A percentile compares a stretch with the other conserved stretches of the same genome.
phyloP scores from a whole-genome alignment of 2,329 filamentous ascomycete species.

The Acephala macrosclerotiorum region DNA sequence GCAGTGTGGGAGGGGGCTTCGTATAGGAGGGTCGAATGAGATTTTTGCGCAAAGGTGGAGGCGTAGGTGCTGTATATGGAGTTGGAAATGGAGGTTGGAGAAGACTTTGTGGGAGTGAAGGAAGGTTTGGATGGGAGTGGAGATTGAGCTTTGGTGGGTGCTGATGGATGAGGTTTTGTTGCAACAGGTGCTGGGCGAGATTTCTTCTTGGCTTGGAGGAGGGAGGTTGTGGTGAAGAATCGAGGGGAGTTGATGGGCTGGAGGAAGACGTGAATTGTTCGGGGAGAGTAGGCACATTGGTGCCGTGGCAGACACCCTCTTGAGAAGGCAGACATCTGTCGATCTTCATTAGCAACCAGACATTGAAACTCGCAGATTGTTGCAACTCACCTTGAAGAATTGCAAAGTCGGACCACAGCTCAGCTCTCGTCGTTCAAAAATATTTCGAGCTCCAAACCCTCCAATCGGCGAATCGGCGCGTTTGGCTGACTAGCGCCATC shows the following conservation, averaged over 20 bases:
- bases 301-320: conserved; percentile 42
- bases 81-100: not conserved
- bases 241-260: conserved; percentile 28
- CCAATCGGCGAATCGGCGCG: conserved; percentile 37
- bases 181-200: conserved; percentile 7
- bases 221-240: conserved; percentile 32
- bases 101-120: conserved; percentile 7
- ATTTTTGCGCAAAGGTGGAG: conserved; percentile 60
- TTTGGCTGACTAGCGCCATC: conserved; percentile 21
- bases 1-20: conserved; percentile 68
- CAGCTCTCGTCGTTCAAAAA: conserved; percentile 27
- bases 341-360: conserved; percentile 23
- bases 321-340: conserved; percentile 47
- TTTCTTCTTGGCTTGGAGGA: conserved; percentile 33
- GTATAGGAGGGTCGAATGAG: conserved; percentile 67
- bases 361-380: not conserved
- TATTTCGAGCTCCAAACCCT: conserved; percentile 28
- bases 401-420: not conserved
- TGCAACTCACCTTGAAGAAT: conserved; percentile 30
- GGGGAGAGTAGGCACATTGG: conserved; percentile 24
- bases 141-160: conserved; percentile 3
- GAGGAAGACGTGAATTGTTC: conserved; percentile 23
- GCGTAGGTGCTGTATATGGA: conserved; percentile 56
- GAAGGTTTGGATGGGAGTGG: conserved; percentile 16
- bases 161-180: conserved; percentile 6